Evolutionary conservation across 495 filamentous ascomycete genomes (phyloP), one percentile per base, ranked within the genome.

Genomic region (Hypoxylon subgilvum): DNA sequence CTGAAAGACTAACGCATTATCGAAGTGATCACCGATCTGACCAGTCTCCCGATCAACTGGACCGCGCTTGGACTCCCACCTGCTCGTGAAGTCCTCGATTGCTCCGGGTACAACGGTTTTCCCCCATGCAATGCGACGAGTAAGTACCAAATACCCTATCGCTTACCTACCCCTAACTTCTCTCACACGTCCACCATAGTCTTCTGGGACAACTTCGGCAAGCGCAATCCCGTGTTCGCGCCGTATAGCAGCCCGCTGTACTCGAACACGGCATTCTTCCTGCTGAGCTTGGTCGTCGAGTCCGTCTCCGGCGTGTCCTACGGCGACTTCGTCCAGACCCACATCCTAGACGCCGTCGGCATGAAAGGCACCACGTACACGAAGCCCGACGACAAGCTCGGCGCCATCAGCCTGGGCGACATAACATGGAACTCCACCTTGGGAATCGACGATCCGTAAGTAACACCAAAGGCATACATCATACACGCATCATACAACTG

Each of bases 251-350:
- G 51, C n/a, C 66, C 74, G 6, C 51, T 69, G 9, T 75, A 75
- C 32, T 74, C 67, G 22, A 75, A 75, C 34, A 63, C 64, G 6
- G 73, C 65, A 13, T 73, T 72, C 35, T 60, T 61, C 42, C 51
- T 75, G 13, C 63, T 77, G 0, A 61, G 67, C 31, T 55, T 72
- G 17, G 71, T 65, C 1, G 42, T 74, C 3, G 70, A 74, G 47
- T 43, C 54, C 2, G 69, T 68, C 8, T 65, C 69, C 2, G 63
- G 66, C 1, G 30, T 48, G 8, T 25, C 58, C 22, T 71, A 61
- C 42, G 38, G 16, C 19, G 54, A 68, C 6, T 59, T 56, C 18
- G 55, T 71, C 16, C 39, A 66, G 35, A 31, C 52, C 6, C 27
- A 53, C 16, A 55, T 83, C 36, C 63, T 75, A 23, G 55, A 68